These are phyloP conservation scores for Ziziphus jujuba DNA, from an alignment of 306 rosid genomes.

Conservation along the genomic window DNA sequence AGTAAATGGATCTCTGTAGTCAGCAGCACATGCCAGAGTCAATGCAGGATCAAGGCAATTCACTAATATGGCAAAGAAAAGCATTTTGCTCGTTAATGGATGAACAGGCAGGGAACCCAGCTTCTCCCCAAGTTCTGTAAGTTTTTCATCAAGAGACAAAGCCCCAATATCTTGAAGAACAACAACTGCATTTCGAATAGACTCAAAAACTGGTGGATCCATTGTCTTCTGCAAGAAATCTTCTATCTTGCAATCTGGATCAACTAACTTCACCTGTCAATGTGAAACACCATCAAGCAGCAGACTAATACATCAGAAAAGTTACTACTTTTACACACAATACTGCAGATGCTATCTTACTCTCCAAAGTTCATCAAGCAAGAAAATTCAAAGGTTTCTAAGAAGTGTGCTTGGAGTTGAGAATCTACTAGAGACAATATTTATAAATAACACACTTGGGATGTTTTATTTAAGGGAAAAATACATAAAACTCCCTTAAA, in stretches of 20 bases:
- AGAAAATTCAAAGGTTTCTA: too few relatives aligned
- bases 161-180: conserved; percentile 96
- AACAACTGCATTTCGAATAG: conserved; percentile 66
- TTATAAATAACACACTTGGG: too few relatives aligned
- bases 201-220: conserved; percentile 86
- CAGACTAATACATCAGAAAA: conserved; percentile 13
- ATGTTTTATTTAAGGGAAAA: too few relatives aligned
- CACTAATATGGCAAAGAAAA: conserved; percentile 80
- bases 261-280: conserved; percentile 81
- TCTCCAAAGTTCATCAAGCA: too few relatives aligned
- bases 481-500: too few relatives aligned
- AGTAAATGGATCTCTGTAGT: conserved; percentile 78
- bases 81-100: conserved; percentile 89
- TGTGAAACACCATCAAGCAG: conserved; percentile 9
- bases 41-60: conserved; percentile 95
- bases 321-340: too few relatives aligned
- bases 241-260: conserved; percentile 68
- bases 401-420: too few relatives aligned
- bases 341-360: too few relatives aligned
- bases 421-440: too few relatives aligned
- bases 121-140: conserved; percentile 83
- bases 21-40: conserved; percentile 89
- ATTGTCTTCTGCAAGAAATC: conserved; percentile 72
- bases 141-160: conserved; percentile 65
- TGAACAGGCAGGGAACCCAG: conserved; percentile 92